Evolutionary conservation across 2,329 filamentous ascomycete genomes (phyloP).

Genomic region (Leptographium galeiforme): DNA sequence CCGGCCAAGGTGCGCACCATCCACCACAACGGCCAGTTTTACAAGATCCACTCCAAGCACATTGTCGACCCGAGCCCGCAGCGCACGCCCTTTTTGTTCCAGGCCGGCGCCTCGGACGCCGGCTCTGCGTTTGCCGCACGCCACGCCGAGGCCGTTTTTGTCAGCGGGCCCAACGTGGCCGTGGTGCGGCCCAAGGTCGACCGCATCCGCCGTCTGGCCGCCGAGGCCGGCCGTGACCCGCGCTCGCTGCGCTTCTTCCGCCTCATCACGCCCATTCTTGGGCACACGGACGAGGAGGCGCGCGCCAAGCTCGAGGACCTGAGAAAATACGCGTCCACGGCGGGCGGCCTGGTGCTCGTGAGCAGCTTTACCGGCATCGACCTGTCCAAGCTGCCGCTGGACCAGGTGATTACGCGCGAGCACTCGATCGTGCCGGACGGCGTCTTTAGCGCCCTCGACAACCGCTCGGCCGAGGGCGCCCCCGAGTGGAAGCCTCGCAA

Average conservation of each 20-base stretch:
- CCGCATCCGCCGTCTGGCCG: slow-evolving; percentile 26
- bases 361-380: slow-evolving; percentile 58
- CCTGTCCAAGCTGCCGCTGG: slow-evolving; percentile 23
- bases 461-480: slow-evolving; percentile 16
- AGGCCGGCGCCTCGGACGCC: slow-evolving; percentile 13
- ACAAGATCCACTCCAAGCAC: slow-evolving; percentile 15
- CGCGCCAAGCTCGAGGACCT: slow-evolving; percentile 38
- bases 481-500: slow-evolving; percentile 61
- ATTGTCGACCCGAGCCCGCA: slow-evolving; percentile 3
- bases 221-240: slow-evolving; percentile 10
- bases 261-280: slow-evolving; percentile 12
- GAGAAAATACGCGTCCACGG: slow-evolving; percentile 43
- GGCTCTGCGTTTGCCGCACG: slow-evolving; percentile 13
- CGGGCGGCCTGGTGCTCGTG: slow-evolving; percentile 56
- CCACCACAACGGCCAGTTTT: slow-evolving; percentile 7
- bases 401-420: slow-evolving; percentile 25
- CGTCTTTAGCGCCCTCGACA: too few species aligned
- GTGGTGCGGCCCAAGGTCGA: slow-evolving; percentile 7
- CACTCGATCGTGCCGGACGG: slow-evolving; percentile 27
- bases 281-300: slow-evolving; percentile 12
- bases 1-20: slow-evolving; percentile 8
- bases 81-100: slow-evolving; percentile 13
- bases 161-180: slow-evolving; percentile 9
- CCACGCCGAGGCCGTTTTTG: slow-evolving; percentile 15
- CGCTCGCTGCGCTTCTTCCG: slow-evolving; percentile 12